Base-by-base conservation (phyloP, 345 rosid genomes). In the Streptanthus diversifolius region DNA sequence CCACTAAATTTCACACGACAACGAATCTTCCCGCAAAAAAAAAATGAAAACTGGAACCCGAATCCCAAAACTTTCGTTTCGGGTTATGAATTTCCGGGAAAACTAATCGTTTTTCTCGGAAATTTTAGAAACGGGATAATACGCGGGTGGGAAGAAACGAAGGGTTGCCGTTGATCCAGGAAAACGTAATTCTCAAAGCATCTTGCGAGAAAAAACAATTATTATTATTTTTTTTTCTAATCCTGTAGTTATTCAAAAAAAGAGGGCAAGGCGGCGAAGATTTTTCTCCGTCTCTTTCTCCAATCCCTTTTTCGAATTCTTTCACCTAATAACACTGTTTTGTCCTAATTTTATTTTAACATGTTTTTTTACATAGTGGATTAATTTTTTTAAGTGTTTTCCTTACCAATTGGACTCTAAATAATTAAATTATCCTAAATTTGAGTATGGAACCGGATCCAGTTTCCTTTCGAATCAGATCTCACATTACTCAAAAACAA, bases 161-260 rank as follows among this genome's bases (percentile, higher is more conserved):
- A 85, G 79, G 85, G 83, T 17, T 76, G 79, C 81, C 77, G 81
- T 80, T 70, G 80, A 77, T 70, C 51, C 73, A 64, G 76, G 40
- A 0, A 44, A 43, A 22, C 21, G 65, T 54, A 35, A 43, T n/a
- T n/a, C 5, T 53, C 4, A 52, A 62, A 17, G 61, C 57, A 61
- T 56, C 25, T 22, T 49, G 55, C 29, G 27, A 48, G n/a, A 44
- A 8, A 10, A 15, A 44, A 19, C 10, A 15, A 15, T n/a, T n/a
- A n/a, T n/a, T n/a, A 8, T n/a, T 41, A 41, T 17, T 52, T 25
- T 53, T 7, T 55, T 5, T 55, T 15, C 11, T 44, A 44, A 17
- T 44, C 8, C 3, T 33, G 3, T 33, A 8, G 4, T 11, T 11
- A 15, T 17, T 33, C 43, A 35, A 17, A 15, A 8, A 33, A 13